These are phyloP conservation scores for Pelargonium citronellum DNA, from an alignment of 441 rosid species.

Conservation along the genomic window DNA sequence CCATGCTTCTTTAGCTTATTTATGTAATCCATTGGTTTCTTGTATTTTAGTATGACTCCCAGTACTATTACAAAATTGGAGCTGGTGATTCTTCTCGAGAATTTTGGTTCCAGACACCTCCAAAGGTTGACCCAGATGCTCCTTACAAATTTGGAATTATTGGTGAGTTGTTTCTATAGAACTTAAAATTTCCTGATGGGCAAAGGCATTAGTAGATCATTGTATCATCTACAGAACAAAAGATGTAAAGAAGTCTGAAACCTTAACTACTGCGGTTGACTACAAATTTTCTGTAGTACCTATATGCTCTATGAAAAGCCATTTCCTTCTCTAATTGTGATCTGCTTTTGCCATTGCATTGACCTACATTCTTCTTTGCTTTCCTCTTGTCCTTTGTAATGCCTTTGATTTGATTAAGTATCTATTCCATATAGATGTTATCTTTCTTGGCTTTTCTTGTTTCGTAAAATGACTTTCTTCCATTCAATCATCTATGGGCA, in stretches of 20 bases:
- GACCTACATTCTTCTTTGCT: not conserved
- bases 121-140: conserved; percentile 48
- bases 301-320: not conserved
- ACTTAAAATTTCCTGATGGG: not conserved
- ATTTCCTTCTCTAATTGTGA: not conserved
- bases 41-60: conserved; percentile 45
- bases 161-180: conserved; percentile 34
- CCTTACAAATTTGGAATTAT: conserved; percentile 66
- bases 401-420: not conserved
- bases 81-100: conserved; percentile 47
- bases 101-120: conserved; percentile 74
- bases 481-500: not conserved
- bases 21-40: conserved; percentile 8
- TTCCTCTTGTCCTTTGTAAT: not conserved
- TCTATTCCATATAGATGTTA: not conserved
- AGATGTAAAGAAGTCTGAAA: not conserved
- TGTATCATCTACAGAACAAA: not conserved
- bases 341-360: not conserved
- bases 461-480: not conserved
- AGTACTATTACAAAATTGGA: conserved; percentile 60
- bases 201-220: not conserved
- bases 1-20: not conserved
- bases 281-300: not conserved
- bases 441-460: not conserved
- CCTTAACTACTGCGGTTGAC: not conserved